phyloP scores from a whole-genome alignment of 2,329 filamentous ascomycete genomes.

The Xylaria sp. region DNA sequence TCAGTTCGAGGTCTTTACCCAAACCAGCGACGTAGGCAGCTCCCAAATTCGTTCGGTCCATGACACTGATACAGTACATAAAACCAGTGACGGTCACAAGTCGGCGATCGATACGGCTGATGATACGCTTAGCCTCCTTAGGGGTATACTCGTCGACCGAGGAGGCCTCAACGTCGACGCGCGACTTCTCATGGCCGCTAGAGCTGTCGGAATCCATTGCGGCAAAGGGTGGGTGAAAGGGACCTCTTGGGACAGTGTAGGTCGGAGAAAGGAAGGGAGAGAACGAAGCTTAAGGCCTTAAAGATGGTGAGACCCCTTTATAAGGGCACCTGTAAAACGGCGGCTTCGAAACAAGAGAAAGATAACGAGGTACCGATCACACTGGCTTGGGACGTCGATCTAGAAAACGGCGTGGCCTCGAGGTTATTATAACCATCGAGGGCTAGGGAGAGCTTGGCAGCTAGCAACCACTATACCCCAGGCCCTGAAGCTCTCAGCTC shows the following conservation, averaged over 20 bases:
- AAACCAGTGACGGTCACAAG: conserved; percentile 65
- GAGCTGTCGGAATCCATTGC: conserved; percentile 26
- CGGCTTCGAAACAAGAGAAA: conserved; percentile 16
- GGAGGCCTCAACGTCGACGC: conserved; percentile 26
- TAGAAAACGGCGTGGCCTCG: conserved; percentile 10
- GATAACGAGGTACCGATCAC: background rate
- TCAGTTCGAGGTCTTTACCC: conserved; percentile 52
- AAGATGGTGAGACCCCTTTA: conserved; percentile 15
- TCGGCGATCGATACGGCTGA: conserved; percentile 70
- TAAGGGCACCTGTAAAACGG: conserved; percentile 20
- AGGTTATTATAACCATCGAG: conserved; percentile 24
- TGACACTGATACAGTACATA: conserved; percentile 76
- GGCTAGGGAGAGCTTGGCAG: background rate
- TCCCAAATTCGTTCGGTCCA: conserved; percentile 79
- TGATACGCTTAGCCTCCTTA: conserved; percentile 69
- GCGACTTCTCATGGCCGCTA: conserved; percentile 28
- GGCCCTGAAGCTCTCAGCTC: background rate
- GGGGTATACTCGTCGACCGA: conserved; percentile 56
- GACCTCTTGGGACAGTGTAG: background rate
- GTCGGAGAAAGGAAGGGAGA: background rate
- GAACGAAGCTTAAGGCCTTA: conserved; percentile 15
- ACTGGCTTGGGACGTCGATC: background rate
- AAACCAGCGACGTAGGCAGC: conserved; percentile 74
- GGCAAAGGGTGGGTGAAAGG: background rate
- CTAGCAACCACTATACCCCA: background rate